Base-by-base conservation (phyloP, 2,329 filamentous ascomycete genomes). In the Aspergillus sp. region DNA sequence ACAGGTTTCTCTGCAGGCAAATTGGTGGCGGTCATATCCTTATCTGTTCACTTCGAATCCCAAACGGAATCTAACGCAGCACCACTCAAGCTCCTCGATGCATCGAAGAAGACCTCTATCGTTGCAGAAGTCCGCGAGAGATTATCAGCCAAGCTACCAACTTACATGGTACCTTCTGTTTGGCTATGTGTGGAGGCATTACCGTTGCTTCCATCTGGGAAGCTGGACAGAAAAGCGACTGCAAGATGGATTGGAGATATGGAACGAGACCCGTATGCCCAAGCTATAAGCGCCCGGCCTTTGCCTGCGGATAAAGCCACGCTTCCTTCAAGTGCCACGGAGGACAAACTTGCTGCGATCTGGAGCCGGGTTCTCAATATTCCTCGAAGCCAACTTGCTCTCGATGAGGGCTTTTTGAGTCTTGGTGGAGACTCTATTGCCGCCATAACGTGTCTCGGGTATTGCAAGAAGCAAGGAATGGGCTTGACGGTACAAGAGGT, bases 341-440 rank as follows among this genome's bases (percentile, higher is more conserved):
- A 78, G 59, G 70, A 70, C 21, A 63, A 64, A 27, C 36, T 78
- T 11, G 65, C 69, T 32, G 67, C 68, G 3, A 71, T 77, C 13
- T 78, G 73, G 70, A 75, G 75, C 38, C 73, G 75, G 17, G 72
- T 78, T 5, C 71, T 78, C n/a, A 77, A 77, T 19, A 69, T 78
- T 17, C 73, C 75, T 0, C 58, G 65, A 10, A 63, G 58, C 13
- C 70, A 71, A 11, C 71, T 79, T n/a, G 69, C 70, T 27, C 25
- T 75, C 38, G 63, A 73, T 17, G 68, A 75, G 50, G 73, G 74
- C 44, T 83, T 82, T 62, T 64, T 82, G 3, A 77, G 73, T 10
- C 64, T 82, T 2, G 80, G 80, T 36, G 81, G 81, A 54, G 81
- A 83, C 58, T 82, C 80, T 0, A 82, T 82, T 57, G 80, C 80